Percentiles rank a stretch among this genome's conserved stretches.
These are phyloP conservation scores for Monilinia aucupariae DNA, from an alignment of 2,329 filamentous ascomycete genomes.

Conservation along the genomic window DNA sequence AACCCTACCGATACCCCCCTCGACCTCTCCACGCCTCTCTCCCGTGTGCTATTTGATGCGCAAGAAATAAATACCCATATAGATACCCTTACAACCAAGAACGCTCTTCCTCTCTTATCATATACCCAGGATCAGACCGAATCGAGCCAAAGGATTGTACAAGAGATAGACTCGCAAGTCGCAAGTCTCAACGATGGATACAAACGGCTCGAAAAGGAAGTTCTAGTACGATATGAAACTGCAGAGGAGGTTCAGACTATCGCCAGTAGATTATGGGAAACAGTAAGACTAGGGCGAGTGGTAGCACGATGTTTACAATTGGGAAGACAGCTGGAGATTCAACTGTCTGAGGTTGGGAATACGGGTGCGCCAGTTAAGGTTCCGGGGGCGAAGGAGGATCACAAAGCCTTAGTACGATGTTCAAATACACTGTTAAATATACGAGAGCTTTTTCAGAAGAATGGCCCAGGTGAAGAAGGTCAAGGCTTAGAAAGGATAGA, in stretches of 20 bases:
- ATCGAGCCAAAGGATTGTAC: constrained; percentile 66
- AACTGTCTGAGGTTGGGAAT: constrained; percentile 61
- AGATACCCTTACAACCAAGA: constrained; percentile 78
- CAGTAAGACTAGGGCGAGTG: constrained; percentile 68
- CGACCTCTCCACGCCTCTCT: constrained; percentile 90
- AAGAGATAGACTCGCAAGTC: constrained; percentile 75
- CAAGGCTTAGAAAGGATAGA: constrained; percentile 69
- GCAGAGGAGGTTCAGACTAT: constrained; percentile 77
- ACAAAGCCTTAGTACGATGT: constrained; percentile 74
- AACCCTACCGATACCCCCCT: constrained; percentile 84
- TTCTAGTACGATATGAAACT: constrained; percentile 76
- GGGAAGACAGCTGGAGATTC: constrained; percentile 80
- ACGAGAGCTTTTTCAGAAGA: constrained; percentile 64
- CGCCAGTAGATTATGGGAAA: constrained; percentile 73
- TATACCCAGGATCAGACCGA: constrained; percentile 71
- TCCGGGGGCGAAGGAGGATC: constrained; percentile 51
- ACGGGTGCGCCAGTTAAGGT: constrained; percentile 36
- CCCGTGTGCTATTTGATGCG: constrained; percentile 88
- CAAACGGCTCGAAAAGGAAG: constrained; percentile 77
- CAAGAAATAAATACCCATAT: constrained; percentile 97
- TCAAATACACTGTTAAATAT: constrained; percentile 73
- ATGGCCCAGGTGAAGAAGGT: constrained; percentile 67
- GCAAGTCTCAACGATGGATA: constrained; percentile 78
- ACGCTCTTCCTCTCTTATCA: constrained; percentile 72
- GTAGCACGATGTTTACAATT: constrained; percentile 76